Evolutionary conservation across 306 rosid species (phyloP).

Genomic region (Fragaria iinumae): DNA sequence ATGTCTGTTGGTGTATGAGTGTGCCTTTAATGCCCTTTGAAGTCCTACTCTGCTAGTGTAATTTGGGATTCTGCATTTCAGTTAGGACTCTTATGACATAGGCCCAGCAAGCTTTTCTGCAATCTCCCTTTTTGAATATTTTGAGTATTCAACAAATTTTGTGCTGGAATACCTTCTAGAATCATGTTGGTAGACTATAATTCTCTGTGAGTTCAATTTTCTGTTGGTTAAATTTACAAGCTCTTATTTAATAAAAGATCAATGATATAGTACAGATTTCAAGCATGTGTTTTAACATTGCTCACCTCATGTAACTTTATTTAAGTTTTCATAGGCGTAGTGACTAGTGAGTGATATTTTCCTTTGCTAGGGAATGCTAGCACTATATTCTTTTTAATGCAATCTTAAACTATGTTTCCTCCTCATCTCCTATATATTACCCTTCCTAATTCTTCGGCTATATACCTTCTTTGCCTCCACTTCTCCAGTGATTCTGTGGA

Average conservation of each 20-base stretch:
- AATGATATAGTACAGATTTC: not conserved
- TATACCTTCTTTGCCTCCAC: not conserved
- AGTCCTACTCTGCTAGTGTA: not conserved
- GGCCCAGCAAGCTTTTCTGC: not conserved
- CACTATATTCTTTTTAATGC: not conserved
- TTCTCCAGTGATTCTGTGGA: not conserved
- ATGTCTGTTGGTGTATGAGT: not conserved
- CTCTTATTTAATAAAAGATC: not conserved
- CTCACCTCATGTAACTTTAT: not conserved
- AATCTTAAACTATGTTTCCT: not conserved
- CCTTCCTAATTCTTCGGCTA: not conserved
- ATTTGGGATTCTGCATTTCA: not conserved
- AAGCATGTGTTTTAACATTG: not conserved
- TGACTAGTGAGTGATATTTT: not conserved
- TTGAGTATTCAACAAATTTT: not conserved
- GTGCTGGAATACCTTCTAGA: not conserved
- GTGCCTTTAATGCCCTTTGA: not conserved
- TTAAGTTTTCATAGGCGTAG: constrained; percentile 4
- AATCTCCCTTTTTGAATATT: not conserved
- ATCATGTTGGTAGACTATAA: constrained; percentile 1
- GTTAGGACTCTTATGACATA: not conserved
- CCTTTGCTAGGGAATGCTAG: not conserved
- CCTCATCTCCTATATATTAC: not conserved
- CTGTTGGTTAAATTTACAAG: not conserved
- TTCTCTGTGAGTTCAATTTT: not conserved